phyloP scores from a whole-genome alignment of 768 basidiomycete genomes.

The Mycena latifolia region DNA sequence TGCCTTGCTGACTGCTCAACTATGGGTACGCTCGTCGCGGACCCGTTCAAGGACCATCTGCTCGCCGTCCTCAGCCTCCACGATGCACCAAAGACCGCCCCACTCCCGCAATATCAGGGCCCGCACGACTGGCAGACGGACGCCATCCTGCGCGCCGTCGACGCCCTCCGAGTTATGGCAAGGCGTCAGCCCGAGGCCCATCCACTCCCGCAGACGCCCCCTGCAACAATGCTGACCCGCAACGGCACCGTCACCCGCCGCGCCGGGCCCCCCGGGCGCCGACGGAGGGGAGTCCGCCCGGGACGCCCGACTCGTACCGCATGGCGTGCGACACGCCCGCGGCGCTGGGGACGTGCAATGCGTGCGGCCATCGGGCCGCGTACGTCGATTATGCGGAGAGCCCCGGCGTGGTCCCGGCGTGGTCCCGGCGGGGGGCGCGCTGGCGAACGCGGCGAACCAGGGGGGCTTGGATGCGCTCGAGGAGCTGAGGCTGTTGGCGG shows the following conservation, averaged over 20 bases:
- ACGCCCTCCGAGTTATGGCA: conserved; percentile 24
- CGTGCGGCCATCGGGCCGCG: too few species aligned
- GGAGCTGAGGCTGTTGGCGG: conserved; percentile 75
- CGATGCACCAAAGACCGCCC: conserved; percentile 61
- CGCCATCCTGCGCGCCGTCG: conserved; percentile 36
- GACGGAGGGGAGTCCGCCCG: too few species aligned
- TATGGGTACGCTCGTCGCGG: conserved; percentile 18
- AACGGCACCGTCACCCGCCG: conserved; percentile 7
- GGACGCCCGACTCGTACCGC: conserved; percentile 1
- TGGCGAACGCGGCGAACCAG: conserved; percentile 67
- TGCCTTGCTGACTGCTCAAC: too few species aligned
- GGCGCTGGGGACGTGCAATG: too few species aligned
- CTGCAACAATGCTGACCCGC: neutral
- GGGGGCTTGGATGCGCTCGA: conserved; percentile 75
- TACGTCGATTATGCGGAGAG: too few species aligned
- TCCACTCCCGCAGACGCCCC: conserved; percentile 12
- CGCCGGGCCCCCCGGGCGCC: neutral
- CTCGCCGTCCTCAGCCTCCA: conserved; percentile 66
- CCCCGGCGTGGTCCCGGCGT: too few species aligned
- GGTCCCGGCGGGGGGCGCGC: conserved; percentile 66
- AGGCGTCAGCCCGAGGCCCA: neutral
- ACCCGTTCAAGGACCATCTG: conserved; percentile 65
- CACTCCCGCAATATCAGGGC: conserved; percentile 63
- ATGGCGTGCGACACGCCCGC: neutral
- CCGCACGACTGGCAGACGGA: conserved; percentile 67